Evolutionary conservation across 2,329 filamentous ascomycete species (phyloP).

Genomic region (Rhynchosporium agropyri): DNA sequence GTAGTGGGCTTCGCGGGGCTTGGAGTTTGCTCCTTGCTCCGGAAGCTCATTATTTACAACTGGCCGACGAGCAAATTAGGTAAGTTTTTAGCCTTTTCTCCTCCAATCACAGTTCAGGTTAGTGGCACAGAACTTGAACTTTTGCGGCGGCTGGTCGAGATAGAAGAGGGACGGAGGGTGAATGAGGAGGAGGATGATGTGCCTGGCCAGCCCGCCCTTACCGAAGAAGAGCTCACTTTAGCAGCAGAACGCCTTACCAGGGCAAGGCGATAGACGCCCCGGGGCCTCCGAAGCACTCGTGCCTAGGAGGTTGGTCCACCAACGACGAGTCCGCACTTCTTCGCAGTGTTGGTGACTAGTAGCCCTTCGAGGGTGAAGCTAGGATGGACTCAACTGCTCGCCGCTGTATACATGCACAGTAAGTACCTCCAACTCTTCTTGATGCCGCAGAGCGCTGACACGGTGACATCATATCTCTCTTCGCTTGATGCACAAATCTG

Average conservation of each 20-base stretch:
- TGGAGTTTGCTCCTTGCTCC: conserved; percentile 9
- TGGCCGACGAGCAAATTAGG: conserved; percentile 15
- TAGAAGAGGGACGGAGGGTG: conserved; percentile 8
- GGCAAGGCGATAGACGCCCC: conserved; percentile 15
- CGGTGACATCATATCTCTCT: conserved; percentile 9
- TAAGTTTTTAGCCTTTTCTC: conserved; percentile 18
- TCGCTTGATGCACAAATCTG: conserved; percentile 4
- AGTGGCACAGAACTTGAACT: conserved; percentile 12
- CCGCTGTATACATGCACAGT: conserved; percentile 7
- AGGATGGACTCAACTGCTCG: conserved; percentile 18
- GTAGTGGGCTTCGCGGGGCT: conserved; percentile 17
- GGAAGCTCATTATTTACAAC: conserved; percentile 20
- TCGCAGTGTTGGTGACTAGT: conserved; percentile 20
- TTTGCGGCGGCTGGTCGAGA: conserved; percentile 9
- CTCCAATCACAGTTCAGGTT: conserved; percentile 13
- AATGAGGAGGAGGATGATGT: not conserved
- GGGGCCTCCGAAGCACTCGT: conserved; percentile 15
- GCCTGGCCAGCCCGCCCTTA: not conserved
- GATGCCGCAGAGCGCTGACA: conserved; percentile 9
- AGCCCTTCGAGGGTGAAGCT: conserved; percentile 20
- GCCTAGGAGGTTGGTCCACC: conserved; percentile 18
- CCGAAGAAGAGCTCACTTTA: conserved; percentile 13
- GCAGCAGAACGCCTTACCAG: conserved; percentile 14
- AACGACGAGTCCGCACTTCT: conserved; percentile 19
- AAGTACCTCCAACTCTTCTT: conserved; percentile 8